Conservation (phyloP, 768 basidiomycete species). For the Leccinum obscurum region DNA sequence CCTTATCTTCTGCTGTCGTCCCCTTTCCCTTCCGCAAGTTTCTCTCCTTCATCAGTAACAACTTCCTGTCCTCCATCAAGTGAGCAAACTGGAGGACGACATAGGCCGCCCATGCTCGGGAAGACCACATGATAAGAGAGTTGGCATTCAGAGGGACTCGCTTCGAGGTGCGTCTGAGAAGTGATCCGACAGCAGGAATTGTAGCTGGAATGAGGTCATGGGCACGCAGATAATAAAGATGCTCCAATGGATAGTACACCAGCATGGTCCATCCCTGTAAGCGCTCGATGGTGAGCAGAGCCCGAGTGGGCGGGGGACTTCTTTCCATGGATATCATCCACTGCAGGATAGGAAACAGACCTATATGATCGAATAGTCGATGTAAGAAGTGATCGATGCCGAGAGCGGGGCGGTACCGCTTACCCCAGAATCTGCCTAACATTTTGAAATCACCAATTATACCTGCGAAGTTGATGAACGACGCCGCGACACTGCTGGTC, state of each 20-base stretch:
- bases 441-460: slow-evolving; percentile 68
- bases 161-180: slow-evolving; percentile 43
- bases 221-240: slow-evolving; percentile 64
- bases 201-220: slow-evolving; percentile 60
- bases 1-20: slow-evolving; percentile 49
- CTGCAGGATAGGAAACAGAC: slow-evolving; percentile 75
- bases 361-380: slow-evolving; percentile 36
- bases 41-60: slow-evolving; percentile 56
- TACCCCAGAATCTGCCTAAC: slow-evolving; percentile 81
- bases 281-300: slow-evolving; percentile 73
- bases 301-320: slow-evolving; percentile 67
- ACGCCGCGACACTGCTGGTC: slow-evolving; percentile 52
- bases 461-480: slow-evolving; percentile 53
- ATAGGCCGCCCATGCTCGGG: slow-evolving; percentile 81
- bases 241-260: slow-evolving; percentile 77
- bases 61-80: slow-evolving; percentile 62
- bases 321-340: slow-evolving; percentile 79
- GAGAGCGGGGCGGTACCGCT: slow-evolving; percentile 20
- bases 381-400: neutral
- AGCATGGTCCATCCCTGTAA: slow-evolving; percentile 76
- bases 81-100: slow-evolving; percentile 75
- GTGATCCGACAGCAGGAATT: slow-evolving; percentile 46
- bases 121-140: slow-evolving; percentile 65
- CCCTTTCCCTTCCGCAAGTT: slow-evolving; percentile 60
- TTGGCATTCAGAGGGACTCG: slow-evolving; percentile 46